phyloP scores from a whole-genome alignment of 163 green algal genomes.

The Chloroidium sp. region DNA sequence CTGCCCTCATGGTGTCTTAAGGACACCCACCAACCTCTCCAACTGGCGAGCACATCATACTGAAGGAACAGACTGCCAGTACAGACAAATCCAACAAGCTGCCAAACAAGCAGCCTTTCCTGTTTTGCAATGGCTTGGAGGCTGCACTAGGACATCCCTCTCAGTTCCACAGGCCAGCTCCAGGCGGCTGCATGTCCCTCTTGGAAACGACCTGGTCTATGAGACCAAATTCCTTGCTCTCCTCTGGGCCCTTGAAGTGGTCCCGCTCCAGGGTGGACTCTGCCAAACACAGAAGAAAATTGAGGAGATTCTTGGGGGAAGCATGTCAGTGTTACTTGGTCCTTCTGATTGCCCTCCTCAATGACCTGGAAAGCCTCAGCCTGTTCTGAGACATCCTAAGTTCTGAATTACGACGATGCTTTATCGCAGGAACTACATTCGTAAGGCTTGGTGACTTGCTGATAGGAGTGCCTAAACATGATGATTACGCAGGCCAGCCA shows the following conservation, averaged over 20 bases:
- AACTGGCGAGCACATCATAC: no score
- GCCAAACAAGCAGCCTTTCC: no score
- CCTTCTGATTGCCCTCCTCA: not conserved
- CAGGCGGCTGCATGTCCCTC: slow-evolving; percentile 9
- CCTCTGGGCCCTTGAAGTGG: slow-evolving; percentile 68
- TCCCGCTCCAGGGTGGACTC: slow-evolving; percentile 74
- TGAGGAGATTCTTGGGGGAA: no score
- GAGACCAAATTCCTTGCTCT: slow-evolving; percentile 73
- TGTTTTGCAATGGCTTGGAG: no score
- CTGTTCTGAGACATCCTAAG: no score
- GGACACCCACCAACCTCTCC: no score
- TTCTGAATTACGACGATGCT: no score
- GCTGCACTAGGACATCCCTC: not conserved
- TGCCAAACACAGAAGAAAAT: slow-evolving; percentile 18
- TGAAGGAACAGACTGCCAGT: no score
- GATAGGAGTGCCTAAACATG: not conserved
- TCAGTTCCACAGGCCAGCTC: not conserved
- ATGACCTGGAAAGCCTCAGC: no score
- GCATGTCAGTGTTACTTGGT: not conserved
- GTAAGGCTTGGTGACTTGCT: not conserved
- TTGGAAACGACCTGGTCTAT: slow-evolving; percentile 76
- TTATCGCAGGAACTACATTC: not conserved
- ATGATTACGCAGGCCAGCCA: not conserved
- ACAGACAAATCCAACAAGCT: no score
- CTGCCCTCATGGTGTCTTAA: no score